phyloP scores from a whole-genome alignment of 2,329 filamentous ascomycete genomes.

The Botryotinia convoluta region DNA sequence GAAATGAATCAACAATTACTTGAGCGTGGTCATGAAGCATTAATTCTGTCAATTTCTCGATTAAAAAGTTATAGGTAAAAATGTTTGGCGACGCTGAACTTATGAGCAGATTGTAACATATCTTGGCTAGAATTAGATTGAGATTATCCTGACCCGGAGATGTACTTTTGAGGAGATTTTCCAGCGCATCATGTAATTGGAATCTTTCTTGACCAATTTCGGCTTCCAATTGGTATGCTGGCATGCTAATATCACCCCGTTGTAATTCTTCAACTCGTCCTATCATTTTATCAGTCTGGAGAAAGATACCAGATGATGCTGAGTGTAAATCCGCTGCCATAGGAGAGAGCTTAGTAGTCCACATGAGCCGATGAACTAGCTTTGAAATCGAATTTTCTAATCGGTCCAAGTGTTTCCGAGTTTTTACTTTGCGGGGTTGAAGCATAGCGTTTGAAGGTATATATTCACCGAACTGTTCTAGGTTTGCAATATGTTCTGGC shows the following conservation, averaged over 20 bases:
- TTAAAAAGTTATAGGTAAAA: slow-evolving; percentile 68
- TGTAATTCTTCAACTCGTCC: slow-evolving; percentile 25
- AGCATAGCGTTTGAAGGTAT: not conserved
- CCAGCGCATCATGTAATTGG: slow-evolving; percentile 31
- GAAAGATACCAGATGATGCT: slow-evolving; percentile 10
- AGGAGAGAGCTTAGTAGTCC: slow-evolving; percentile 20
- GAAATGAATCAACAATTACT: slow-evolving; percentile 51
- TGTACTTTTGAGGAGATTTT: slow-evolving; percentile 24
- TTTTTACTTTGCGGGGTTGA: slow-evolving; percentile 28
- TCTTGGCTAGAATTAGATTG: slow-evolving; percentile 38
- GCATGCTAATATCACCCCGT: slow-evolving; percentile 24
- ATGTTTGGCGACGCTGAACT: slow-evolving; percentile 61
- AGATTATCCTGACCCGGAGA: slow-evolving; percentile 23
- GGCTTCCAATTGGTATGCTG: slow-evolving; percentile 25
- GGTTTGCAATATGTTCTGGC: not conserved
- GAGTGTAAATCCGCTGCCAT: slow-evolving; percentile 2
- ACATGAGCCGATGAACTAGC: slow-evolving; percentile 31
- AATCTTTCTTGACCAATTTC: slow-evolving; percentile 25
- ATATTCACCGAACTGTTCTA: slow-evolving; percentile 12
- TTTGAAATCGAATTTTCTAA: slow-evolving; percentile 28
- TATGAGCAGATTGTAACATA: slow-evolving; percentile 64
- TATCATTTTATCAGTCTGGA: slow-evolving; percentile 26
- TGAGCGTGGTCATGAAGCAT: slow-evolving; percentile 51
- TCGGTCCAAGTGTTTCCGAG: slow-evolving; percentile 27
- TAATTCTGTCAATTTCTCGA: slow-evolving; percentile 60